These are phyloP conservation scores for Fusarium sublunatum DNA, from an alignment of 2,329 filamentous ascomycete species.

Conservation along the genomic window DNA sequence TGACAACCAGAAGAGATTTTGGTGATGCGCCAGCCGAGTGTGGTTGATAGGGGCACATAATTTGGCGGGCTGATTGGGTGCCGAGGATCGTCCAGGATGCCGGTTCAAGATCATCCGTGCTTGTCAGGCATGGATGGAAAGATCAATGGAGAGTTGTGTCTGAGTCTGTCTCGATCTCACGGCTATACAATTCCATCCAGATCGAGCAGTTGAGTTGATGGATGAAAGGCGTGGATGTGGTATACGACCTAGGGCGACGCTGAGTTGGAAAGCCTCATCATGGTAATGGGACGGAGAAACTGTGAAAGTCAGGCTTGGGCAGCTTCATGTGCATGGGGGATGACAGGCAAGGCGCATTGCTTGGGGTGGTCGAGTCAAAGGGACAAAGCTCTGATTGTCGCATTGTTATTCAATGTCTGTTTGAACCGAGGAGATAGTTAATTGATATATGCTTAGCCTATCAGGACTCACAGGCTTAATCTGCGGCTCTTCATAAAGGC, in stretches of 20 bases:
- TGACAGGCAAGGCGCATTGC: constrained; percentile 5
- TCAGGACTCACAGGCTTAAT: constrained; percentile 47
- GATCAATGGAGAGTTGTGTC: neutral
- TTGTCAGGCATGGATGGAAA: neutral
- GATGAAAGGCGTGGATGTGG: neutral
- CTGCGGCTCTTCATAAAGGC: constrained; percentile 47
- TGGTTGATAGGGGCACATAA: constrained; percentile 10
- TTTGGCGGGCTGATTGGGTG: constrained; percentile 7
- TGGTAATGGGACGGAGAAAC: constrained; percentile 1
- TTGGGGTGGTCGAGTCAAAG: constrained; percentile 4
- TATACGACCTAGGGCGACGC: neutral
- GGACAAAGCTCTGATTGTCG: constrained; percentile 19
- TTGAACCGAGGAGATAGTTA: constrained; percentile 31
- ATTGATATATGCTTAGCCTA: constrained; percentile 47
- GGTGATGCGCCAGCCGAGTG: constrained; percentile 4
- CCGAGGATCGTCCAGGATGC: constrained; percentile 26
- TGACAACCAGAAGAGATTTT: constrained; percentile 8
- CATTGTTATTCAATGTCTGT: constrained; percentile 27
- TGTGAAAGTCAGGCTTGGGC: neutral
- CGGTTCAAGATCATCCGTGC: constrained; percentile 15
- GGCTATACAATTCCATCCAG: neutral
- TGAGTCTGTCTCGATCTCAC: neutral
- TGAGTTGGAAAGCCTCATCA: constrained; percentile 13
- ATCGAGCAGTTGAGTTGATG: neutral
- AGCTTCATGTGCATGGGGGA: constrained; percentile 12